These are phyloP conservation scores for Talaromyces sp. DNA, from an alignment of 2,329 filamentous ascomycete species.

Conservation along the genomic window DNA sequence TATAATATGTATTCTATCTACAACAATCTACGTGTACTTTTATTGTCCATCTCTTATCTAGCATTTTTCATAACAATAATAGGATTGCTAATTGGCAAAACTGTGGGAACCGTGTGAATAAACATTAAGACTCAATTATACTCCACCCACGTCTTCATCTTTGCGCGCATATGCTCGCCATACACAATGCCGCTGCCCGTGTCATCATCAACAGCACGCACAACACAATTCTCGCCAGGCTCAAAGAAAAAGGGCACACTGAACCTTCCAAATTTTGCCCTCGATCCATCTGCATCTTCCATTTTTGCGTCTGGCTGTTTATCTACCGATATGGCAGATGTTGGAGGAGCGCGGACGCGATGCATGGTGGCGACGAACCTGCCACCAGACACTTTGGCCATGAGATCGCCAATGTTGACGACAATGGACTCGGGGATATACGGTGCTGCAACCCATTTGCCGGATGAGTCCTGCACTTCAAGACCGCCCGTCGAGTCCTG, in stretches of 20 bases:
- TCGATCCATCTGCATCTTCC: neutral
- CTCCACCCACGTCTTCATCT: conserved; percentile 44
- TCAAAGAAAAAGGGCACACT: conserved; percentile 49
- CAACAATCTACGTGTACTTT: neutral
- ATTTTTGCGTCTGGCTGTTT: neutral
- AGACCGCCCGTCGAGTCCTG: conserved; percentile 46
- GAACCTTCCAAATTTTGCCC: conserved; percentile 26
- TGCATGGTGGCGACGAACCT: conserved; percentile 44
- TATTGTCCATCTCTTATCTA: no score
- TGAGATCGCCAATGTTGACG: conserved; percentile 44
- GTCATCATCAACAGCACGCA: conserved; percentile 32
- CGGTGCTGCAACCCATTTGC: conserved; percentile 39
- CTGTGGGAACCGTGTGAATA: no score
- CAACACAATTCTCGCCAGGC: conserved; percentile 39
- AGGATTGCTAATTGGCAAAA: no score
- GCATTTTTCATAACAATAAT: no score
- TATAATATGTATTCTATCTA: neutral
- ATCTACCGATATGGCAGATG: neutral
- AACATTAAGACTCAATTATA: conserved; percentile 14
- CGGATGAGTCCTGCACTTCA: conserved; percentile 42
- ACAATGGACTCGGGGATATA: conserved; percentile 40
- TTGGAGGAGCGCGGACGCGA: conserved; percentile 32
- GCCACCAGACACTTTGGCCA: conserved; percentile 39
- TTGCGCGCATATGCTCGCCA: conserved; percentile 39
- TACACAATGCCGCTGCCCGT: conserved; percentile 27